Evolutionary conservation across 2,329 filamentous ascomycete genomes (phyloP).

Genomic region (Raffaelea ambrosiae): DNA sequence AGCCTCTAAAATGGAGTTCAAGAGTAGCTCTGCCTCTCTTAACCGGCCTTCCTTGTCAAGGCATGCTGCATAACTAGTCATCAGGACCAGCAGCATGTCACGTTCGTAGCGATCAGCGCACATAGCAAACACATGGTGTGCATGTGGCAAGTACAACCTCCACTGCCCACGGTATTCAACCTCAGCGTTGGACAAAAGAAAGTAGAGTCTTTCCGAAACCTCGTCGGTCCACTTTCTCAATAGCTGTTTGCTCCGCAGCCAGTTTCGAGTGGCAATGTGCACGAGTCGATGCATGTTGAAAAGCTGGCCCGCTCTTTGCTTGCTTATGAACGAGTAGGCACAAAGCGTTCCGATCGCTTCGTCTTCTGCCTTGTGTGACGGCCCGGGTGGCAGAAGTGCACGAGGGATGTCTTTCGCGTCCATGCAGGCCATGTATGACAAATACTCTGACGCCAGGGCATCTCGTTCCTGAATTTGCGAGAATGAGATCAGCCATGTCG

Average conservation of each 20-base stretch:
- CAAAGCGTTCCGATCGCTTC: conserved; percentile 18
- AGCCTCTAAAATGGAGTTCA: no score
- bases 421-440: conserved; percentile 21
- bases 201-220: conserved; percentile 6
- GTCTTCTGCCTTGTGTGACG: conserved; percentile 7
- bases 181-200: conserved; percentile 4
- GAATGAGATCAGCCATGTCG: conserved; percentile 14
- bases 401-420: conserved; percentile 20
- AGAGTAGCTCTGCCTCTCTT: no score
- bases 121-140: neutral
- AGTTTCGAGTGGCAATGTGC: conserved; percentile 20
- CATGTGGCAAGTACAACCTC: conserved; percentile 8
- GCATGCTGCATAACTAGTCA: neutral
- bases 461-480: conserved; percentile 10
- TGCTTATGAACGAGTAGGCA: conserved; percentile 22
- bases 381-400: conserved; percentile 15
- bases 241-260: conserved; percentile 10
- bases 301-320: conserved; percentile 12
- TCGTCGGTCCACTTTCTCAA: neutral
- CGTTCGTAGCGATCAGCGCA: neutral
- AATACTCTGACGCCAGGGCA: conserved; percentile 18
- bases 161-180: neutral
- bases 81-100: neutral
- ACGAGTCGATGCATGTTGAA: conserved; percentile 24
- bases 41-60: no score